phyloP scores from a whole-genome alignment of 176 grass and related monocot species.

The Tuctoria greenei region DNA sequence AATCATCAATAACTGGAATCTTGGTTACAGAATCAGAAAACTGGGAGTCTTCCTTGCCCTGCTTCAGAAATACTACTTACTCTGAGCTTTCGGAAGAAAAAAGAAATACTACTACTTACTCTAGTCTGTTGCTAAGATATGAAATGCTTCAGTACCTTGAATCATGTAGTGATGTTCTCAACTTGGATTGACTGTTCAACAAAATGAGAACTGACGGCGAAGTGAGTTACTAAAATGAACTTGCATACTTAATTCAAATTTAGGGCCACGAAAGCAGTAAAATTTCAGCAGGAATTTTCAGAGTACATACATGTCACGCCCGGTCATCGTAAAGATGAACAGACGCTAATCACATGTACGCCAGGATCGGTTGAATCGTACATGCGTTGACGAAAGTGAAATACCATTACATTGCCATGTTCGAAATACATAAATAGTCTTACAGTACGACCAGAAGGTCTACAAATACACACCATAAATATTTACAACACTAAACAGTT shows the following conservation, averaged over 20 bases:
- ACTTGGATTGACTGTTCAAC: neutral
- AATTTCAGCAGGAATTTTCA: neutral
- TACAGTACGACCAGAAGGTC: no score
- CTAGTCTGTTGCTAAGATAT: slow-evolving; percentile 11
- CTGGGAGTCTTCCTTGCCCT: slow-evolving; percentile 26
- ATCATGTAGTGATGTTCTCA: slow-evolving; percentile 1
- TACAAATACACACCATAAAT: no score
- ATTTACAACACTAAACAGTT: no score
- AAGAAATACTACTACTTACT: no score
- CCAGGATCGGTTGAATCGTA: no score
- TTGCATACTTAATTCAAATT: neutral
- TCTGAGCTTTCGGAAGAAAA: no score
- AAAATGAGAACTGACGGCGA: neutral
- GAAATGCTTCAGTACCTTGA: slow-evolving; percentile 15
- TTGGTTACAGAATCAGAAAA: slow-evolving; percentile 29
- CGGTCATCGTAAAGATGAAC: no score
- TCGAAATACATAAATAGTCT: no score
- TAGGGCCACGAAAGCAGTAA: neutral
- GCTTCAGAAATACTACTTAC: slow-evolving; percentile 3
- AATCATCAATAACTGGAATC: slow-evolving; percentile 36
- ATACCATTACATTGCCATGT: no score
- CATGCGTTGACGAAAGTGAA: no score
- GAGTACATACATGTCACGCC: neutral
- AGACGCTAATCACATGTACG: no score
- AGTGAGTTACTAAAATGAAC: neutral